Percentiles rank a stretch among this genome's conserved stretches.
Evolutionary conservation across 805 yeast species (phyloP).

Genomic region (Ogataea paradorogensis): DNA sequence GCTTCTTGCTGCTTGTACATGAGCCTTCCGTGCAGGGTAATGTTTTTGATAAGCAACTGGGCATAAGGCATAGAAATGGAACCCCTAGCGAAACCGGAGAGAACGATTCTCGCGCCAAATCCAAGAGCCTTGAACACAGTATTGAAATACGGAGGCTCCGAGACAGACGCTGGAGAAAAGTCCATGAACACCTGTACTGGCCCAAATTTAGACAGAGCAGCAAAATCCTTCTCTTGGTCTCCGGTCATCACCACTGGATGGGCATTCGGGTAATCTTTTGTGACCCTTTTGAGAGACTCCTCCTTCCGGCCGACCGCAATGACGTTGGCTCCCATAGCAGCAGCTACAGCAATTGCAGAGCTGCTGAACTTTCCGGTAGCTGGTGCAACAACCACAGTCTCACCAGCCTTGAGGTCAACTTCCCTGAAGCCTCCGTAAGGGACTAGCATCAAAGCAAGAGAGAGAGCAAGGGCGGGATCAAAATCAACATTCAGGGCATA

Average conservation of each 20-base stretch:
- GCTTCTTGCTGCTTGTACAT: slow-evolving; percentile 8
- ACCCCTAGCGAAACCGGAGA: slow-evolving; percentile 3
- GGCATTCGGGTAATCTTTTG: slow-evolving; percentile 2
- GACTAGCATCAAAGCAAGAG: slow-evolving; percentile 1
- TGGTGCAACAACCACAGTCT: slow-evolving; percentile 9
- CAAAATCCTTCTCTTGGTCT: background rate
- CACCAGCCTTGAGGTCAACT: slow-evolving; percentile 7
- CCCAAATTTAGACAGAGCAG: background rate
- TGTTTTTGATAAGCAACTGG: background rate
- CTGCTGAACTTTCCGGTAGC: slow-evolving; percentile 12
- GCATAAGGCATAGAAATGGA: slow-evolving; percentile 1
- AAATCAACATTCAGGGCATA: slow-evolving; percentile 5
- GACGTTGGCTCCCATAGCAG: slow-evolving; percentile 13
- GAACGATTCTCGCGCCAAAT: slow-evolving; percentile 4
- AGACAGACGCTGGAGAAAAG: slow-evolving; percentile 1
- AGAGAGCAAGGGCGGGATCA: background rate
- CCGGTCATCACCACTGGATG: slow-evolving; percentile 6
- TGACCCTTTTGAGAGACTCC: background rate
- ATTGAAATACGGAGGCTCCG: background rate
- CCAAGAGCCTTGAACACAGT: background rate
- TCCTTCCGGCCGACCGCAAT: slow-evolving; percentile 9
- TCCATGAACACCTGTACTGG: slow-evolving; percentile 6
- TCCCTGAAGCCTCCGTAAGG: slow-evolving; percentile 5
- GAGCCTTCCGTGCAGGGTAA: slow-evolving; percentile 4
- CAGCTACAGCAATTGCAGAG: slow-evolving; percentile 12